These are phyloP conservation scores for Pyricularia sp. DNA, from an alignment of 2,329 filamentous ascomycete genomes.

Conservation along the genomic window DNA sequence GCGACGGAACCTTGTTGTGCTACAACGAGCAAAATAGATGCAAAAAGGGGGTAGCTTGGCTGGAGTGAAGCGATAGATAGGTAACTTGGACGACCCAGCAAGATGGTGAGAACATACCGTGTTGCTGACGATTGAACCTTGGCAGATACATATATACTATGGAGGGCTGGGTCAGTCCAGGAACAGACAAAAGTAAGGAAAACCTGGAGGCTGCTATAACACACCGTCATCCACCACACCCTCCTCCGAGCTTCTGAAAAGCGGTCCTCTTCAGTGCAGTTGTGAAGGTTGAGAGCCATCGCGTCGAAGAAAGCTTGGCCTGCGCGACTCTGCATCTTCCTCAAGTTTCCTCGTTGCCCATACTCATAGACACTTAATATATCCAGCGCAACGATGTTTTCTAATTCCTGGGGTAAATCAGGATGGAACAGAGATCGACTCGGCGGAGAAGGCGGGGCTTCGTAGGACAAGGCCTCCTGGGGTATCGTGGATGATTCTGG, in stretches of 20 bases:
- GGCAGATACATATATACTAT: slow-evolving; percentile 35
- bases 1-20: neutral
- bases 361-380: slow-evolving; percentile 39
- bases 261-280: slow-evolving; percentile 21
- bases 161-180: slow-evolving; percentile 9
- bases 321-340: slow-evolving; percentile 35
- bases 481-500: slow-evolving; percentile 31
- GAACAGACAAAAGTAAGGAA: no score
- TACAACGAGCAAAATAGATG: neutral
- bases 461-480: slow-evolving; percentile 23
- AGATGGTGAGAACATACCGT: slow-evolving; percentile 20
- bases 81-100: neutral
- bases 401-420: slow-evolving; percentile 28
- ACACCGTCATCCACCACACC: slow-evolving; percentile 39
- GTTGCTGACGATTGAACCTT: slow-evolving; percentile 37
- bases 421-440: slow-evolving; percentile 24
- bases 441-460: slow-evolving; percentile 16
- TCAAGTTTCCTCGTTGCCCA: slow-evolving; percentile 36
- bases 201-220: slow-evolving; percentile 5
- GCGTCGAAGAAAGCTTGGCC: slow-evolving; percentile 33
- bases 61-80: no score
- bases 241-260: slow-evolving; percentile 32
- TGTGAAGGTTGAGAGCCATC: slow-evolving; percentile 30
- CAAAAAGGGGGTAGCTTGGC: no score
- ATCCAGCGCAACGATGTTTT: slow-evolving; percentile 33